Base-by-base conservation (phyloP, 805 yeast species). In the Kluyveromyces nonfermentans region DNA sequence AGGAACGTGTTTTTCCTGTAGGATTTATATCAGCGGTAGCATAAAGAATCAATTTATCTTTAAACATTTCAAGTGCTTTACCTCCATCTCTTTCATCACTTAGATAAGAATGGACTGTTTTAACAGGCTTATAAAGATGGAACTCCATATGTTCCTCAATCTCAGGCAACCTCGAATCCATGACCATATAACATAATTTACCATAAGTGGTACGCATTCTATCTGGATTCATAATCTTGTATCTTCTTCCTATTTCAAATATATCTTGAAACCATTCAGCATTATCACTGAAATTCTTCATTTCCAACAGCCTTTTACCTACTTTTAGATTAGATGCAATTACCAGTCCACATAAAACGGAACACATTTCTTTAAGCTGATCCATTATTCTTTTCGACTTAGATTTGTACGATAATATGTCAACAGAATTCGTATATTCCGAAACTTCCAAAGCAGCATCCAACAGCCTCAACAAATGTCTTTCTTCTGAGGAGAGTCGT, bases 221-320 rank as follows among this genome's bases (percentile, higher is more conserved):
- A 52, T 84, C 88, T 0, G 94, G 94, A 55, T 84, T 84, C 88
- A 84, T 80, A 53, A 85, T 79, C 57, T 84, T 84, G 64, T 84
- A 84, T 36, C 93, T 70, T 53, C 93, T 70, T 19, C 93, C 93
- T 47, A 84, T 77, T 62, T 84, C 93, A 59, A 84, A 84, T 7
- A 84, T 67, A 35, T 63, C 64, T 56, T 83, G 72, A 59, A 78
- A 84, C 88, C 89, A 85, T 30, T 74, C 77, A 3, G 83, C 80
- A 58, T 83, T 81, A 46, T 78, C 80, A 36, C 73, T 69, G 52
- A 82, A 84, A 51, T 81, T 80, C 56, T 79, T 80, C 57, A 80
- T 74, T 45, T 80, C 77, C 37, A 82, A 71, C 48, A 84, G 66
- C 38, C 67, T 70, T 51, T 79, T 78, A 6, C 94, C 94, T 33